A percentile compares a stretch with the other conserved stretches of the same genome.
These are phyloP conservation scores for Pseudonectria buxi DNA, from an alignment of 2,329 filamentous ascomycete genomes.

Conservation along the genomic window DNA sequence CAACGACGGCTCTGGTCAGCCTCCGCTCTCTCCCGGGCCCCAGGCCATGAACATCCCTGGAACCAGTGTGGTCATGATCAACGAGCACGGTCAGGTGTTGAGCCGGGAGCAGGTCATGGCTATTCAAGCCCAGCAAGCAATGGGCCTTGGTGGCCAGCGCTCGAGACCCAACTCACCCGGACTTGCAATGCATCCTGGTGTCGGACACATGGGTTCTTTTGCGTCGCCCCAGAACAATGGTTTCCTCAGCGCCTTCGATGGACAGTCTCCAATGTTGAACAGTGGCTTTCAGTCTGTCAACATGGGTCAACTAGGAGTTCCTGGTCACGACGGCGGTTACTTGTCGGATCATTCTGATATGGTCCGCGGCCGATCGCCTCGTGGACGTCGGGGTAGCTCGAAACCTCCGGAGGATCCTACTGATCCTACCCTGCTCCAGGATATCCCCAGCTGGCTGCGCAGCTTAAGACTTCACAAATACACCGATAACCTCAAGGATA, in stretches of 20 bases:
- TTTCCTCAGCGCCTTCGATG: conserved; percentile 84
- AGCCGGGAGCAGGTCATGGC: conserved; percentile 79
- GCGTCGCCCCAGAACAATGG: conserved; percentile 90
- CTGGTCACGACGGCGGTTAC: conserved; percentile 68
- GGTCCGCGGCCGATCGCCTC: conserved; percentile 80
- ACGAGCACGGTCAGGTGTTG: conserved; percentile 83
- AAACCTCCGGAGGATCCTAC: conserved; percentile 98
- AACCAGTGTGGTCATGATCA: conserved; percentile 86
- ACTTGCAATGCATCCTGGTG: conserved; percentile 65
- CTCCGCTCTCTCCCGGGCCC: conserved; percentile 59
- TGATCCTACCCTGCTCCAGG: conserved; percentile 80
- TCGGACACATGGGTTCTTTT: conserved; percentile 63
- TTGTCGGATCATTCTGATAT: conserved; percentile 92
- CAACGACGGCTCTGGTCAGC: conserved; percentile 67
- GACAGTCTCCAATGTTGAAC: conserved; percentile 60
- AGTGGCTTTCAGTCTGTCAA: conserved; percentile 65
- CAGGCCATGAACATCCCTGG: conserved; percentile 57
- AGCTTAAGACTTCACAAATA: conserved; percentile 97
- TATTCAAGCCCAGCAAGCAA: conserved; percentile 62
- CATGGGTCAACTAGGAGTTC: conserved; percentile 64
- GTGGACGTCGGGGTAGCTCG: conserved; percentile 85
- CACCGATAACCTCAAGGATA: conserved; percentile 94
- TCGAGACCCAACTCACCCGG: conserved; percentile 89
- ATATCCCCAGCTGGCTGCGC: conserved; percentile 93
- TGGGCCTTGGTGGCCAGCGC: conserved; percentile 59